Conservation (phyloP, 2,329 filamentous ascomycete species). For the Calcarisporium arbuscula region DNA sequence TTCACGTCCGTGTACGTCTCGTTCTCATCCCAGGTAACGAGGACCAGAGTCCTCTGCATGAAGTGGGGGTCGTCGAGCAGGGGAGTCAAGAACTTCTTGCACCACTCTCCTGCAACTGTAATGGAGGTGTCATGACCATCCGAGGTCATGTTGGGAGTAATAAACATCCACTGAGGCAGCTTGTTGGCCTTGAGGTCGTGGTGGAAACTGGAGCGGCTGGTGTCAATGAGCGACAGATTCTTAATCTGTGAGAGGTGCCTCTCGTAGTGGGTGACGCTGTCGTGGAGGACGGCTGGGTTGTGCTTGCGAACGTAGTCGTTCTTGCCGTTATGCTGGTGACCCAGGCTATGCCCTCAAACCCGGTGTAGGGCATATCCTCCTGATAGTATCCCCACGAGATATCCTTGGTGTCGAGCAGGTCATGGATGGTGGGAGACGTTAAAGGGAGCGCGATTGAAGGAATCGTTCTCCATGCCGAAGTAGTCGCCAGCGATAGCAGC, state of each 20-base stretch:
- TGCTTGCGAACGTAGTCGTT: constrained; percentile 83
- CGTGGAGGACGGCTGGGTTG: constrained; percentile 61
- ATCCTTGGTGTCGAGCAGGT: constrained; percentile 58
- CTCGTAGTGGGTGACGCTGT: constrained; percentile 53
- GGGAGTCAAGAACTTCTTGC: constrained; percentile 60
- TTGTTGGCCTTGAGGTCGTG: constrained; percentile 55
- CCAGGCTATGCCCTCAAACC: constrained; percentile 60
- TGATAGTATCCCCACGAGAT: constrained; percentile 70
- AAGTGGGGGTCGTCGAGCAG: constrained; percentile 65
- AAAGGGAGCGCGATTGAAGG: constrained; percentile 48
- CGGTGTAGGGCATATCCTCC: constrained; percentile 70
- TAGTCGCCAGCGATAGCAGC: constrained; percentile 63
- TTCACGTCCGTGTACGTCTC: constrained; percentile 62
- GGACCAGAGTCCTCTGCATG: constrained; percentile 67
- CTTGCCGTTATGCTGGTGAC: constrained; percentile 55
- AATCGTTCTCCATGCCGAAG: constrained; percentile 66
- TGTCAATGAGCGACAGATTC: constrained; percentile 48
- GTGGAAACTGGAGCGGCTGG: constrained; percentile 51
- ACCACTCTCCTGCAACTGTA: constrained; percentile 62
- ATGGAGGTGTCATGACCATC: constrained; percentile 72
- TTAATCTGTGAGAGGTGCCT: constrained; percentile 64
- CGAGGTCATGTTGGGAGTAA: constrained; percentile 69
- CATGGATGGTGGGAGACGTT: constrained; percentile 63
- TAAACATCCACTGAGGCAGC: constrained; percentile 67
- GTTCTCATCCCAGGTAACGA: constrained; percentile 77